Conservation (phyloP, 192 early-diverging fungal genomes). For the Coemansia sp. region DNA sequence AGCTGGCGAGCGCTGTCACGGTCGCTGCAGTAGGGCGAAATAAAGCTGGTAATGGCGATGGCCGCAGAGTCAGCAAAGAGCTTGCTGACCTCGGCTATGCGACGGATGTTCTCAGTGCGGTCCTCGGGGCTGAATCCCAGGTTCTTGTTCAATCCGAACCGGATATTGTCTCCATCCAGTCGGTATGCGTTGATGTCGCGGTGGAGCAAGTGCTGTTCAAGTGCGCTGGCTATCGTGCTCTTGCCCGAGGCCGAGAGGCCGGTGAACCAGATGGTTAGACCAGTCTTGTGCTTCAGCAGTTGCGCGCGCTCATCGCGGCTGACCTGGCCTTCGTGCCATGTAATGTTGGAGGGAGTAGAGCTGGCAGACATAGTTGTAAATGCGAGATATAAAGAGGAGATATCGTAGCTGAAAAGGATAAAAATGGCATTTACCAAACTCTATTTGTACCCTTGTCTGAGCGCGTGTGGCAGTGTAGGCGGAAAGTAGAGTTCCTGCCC, state of each 20-base stretch:
- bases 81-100: slow-evolving; percentile 86
- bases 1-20: slow-evolving; percentile 79
- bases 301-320: slow-evolving; percentile 72
- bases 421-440: not conserved
- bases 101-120: slow-evolving; percentile 93
- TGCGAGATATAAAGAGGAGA: not conserved
- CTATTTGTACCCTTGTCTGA: not conserved
- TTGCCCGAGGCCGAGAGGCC: slow-evolving; percentile 95
- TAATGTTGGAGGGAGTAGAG: slow-evolving; percentile 78
- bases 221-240: slow-evolving; percentile 86
- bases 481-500: not conserved
- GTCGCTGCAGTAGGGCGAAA: slow-evolving; percentile 84
- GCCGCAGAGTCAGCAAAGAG: slow-evolving; percentile 88
- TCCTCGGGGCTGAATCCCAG: slow-evolving; percentile 90
- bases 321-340: slow-evolving; percentile 83
- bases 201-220: slow-evolving; percentile 88
- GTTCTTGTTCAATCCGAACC: slow-evolving; percentile 97
- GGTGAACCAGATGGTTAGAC: slow-evolving; percentile 92
- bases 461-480: not conserved
- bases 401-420: no score
- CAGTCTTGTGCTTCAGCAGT: slow-evolving; percentile 63
- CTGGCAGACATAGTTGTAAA: slow-evolving; percentile 6
- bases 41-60: slow-evolving; percentile 88
- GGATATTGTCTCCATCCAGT: slow-evolving; percentile 95
- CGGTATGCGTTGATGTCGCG: slow-evolving; percentile 78